Base-by-base conservation (phyloP, 257 asterid species). In the Verbascum thapsus region DNA sequence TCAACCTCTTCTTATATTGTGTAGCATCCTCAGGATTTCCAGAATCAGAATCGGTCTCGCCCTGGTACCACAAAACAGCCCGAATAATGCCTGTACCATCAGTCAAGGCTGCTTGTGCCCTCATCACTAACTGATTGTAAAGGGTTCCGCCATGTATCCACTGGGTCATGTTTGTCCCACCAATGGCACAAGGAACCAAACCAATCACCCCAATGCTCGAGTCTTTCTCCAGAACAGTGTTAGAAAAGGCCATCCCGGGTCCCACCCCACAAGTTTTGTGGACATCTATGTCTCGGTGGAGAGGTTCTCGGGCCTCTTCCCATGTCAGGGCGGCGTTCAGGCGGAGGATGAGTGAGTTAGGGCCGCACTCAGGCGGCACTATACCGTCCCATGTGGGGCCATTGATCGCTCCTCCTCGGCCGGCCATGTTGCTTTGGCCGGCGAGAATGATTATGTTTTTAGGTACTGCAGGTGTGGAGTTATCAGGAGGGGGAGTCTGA, bases 371-470 rank as follows among this genome's bases (percentile, higher is more conserved):
- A 0, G 63, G 72, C 0, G 86, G 87, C 20, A 74, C 54, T 1
- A 60, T 3, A 8, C 74, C 73, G 9, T 78, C 69, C 87, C 85
- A 77, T 5, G n/a, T n/a, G n/a, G n/a, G n/a, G n/a, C n/a, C n/a
- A n/a, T n/a, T n/a, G n/a, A 17, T 22, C 3, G 66, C 77, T 0
- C 80, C 83, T 0, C 83, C 94, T 37, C 94, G 72, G 13, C 94
- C 94, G 0, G 94, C 56, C 94, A 85, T 85, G 73, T 85, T 85
- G 45, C 94, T 83, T 13, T 85, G 88, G 41, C 94, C 94, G 3
- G 78, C 84, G n/a, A 83, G 56, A 30, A 85, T 18, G 71, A 78
- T 76, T 26, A 85, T 78, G 64, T 72, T n/a, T n/a, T n/a, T n/a
- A n/a, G n/a, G n/a, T n/a, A n/a, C n/a, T n/a, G n/a, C n/a, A n/a